Evolutionary conservation across 805 yeast species (phyloP), one percentile per base, ranked within the genome.

Genomic region (Cyberlindnera euphorbiae): DNA sequence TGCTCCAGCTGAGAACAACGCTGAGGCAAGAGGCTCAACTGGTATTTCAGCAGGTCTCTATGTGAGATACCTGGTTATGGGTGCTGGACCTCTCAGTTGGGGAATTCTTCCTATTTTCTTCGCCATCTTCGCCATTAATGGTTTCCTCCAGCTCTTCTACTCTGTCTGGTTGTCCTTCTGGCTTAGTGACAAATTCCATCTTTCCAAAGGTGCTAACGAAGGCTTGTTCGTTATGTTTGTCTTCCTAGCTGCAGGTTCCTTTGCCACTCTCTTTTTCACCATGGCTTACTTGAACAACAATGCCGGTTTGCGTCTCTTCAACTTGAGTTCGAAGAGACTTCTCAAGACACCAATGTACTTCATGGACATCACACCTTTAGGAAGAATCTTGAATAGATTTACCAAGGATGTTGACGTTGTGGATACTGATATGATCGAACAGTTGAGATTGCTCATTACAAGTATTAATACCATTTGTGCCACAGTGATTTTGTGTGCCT

Each of bases 341-440:
- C 63, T 86, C 45, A 76, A 75, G 39, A 77, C 89, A 2, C 94
- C 94, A 32, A 83, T 85, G 89, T 63, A 79, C 10, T 87, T 77
- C 52, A 77, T 85, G 69, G 95, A 87, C 56, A 73, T 85, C 10
- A 82, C 93, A 0, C 96, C 95, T 5, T 67, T 83, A 62, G 95
- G 96, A 4, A 70, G 95, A 50, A 82, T 86, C 40, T 63, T 87
- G 56, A 86, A 84, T 60, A 66, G 95, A 48, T 86, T 86, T 56
- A 85, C 95, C 3, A 84, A 84, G 50, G 96, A 86, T 56, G 81
- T 89, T 1, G 94, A 86, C 54, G 77, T 77, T 12, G 63, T 86
- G 54, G 95, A 87, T 53, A 83, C 84, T 51, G 90, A 82, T 59
- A 59, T 86, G 47, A 71, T 75, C 30, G 88, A 83, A 53, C 83